Percentiles rank a stretch among this genome's conserved stretches.
Conservation (phyloP, 108 stramenopile genomes). For the Skeletonema menzelii region DNA sequence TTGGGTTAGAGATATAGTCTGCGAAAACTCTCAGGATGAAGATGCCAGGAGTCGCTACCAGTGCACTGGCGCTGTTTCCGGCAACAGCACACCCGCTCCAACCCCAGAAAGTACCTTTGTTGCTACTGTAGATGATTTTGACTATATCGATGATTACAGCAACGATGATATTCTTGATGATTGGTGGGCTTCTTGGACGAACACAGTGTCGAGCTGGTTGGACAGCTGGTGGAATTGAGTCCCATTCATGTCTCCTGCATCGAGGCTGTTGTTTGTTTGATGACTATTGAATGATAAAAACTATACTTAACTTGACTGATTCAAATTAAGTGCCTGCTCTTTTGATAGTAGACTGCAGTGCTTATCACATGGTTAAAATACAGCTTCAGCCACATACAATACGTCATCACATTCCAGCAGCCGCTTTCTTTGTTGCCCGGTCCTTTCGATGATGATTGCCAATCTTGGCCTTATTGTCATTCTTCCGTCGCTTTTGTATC, state of each 20-base stretch:
- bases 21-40: not conserved
- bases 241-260: not conserved
- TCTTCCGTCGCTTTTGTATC: slow-evolving; percentile 66
- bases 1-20: slow-evolving; percentile 17
- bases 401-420: slow-evolving; percentile 33
- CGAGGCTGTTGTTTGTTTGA: not conserved
- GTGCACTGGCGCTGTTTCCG: not conserved
- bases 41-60: not conserved
- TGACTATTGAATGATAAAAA: not conserved
- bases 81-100: not conserved
- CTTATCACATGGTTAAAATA: too few relatives aligned
- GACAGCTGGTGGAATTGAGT: not conserved
- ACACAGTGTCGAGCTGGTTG: not conserved
- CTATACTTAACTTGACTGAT: not conserved
- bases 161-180: not conserved
- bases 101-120: not conserved
- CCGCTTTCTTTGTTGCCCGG: slow-evolving; percentile 53
- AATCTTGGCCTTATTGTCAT: slow-evolving; percentile 67
- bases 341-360: too few relatives aligned
- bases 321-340: too few relatives aligned
- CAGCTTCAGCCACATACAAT: not conserved
- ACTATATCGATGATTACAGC: too few relatives aligned
- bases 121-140: not conserved
- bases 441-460: slow-evolving; percentile 68
- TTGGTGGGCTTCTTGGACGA: not conserved